Evolutionary conservation across 2,329 filamentous ascomycete genomes (phyloP), one percentile per base, ranked within the genome.

Genomic region (Phoma sp.): DNA sequence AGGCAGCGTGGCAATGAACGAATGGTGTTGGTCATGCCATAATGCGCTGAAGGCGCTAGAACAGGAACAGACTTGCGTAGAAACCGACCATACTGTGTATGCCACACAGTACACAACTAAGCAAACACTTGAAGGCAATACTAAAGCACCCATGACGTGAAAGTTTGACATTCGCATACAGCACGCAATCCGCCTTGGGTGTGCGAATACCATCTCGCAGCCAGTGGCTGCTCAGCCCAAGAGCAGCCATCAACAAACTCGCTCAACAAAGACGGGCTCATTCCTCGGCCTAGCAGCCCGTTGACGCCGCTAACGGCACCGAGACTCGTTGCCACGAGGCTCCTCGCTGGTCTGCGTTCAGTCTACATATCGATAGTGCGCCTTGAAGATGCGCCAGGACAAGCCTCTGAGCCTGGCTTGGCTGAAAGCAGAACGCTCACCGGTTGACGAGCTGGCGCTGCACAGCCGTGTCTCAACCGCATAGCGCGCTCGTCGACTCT

Each of bases 241-340:
- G 24, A 24, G 13, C 36, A 15, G 35, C 19, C 4, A 15, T 37
- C 17, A 37, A 37, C 33, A 17, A 15, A n/a, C 12, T 10, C 7
- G 31, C 31, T 43, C 32, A 29, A 43, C 44, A 35, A 33, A 41
- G 45, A 40, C 40, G 46, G 29, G 4, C 12, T 31, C 29, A 5
- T 31, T 36, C 45, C 8, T 32, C 44, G 51, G 51, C 43, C 22
- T 33, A 48, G 48, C 31, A 47, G 27, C 15, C 46, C 46, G 52
- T 29, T 13, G 35, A 25, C 24, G 31, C 52, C 41, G 37, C 13
- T 27, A 33, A 43, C 37, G 51, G 43, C 29, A 46, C 13, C 21
- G n/a, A 17, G n/a, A 45, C 32, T 17, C 29, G 15, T 37, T n/a
- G 43, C 32, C 37, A 47, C 50, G 43, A 24, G 10, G 6, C 27